These are phyloP conservation scores for Lepidium didymum DNA, from an alignment of 345 rosid species.

Conservation along the genomic window DNA sequence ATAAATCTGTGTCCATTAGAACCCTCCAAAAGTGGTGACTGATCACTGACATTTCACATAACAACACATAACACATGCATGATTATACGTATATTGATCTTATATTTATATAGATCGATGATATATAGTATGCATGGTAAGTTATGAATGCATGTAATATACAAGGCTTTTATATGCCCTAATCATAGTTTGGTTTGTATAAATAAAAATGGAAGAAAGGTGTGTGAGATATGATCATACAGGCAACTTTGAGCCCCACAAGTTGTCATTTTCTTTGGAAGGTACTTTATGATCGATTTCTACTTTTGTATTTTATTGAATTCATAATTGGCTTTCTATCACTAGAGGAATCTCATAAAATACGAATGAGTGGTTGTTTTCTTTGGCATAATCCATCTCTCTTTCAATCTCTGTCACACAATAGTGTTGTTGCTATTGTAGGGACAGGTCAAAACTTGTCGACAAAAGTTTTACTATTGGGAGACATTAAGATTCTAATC, in stretches of 20 bases:
- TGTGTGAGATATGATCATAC: slow-evolving; percentile 10
- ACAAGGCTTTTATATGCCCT: neutral
- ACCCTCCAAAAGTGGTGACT: slow-evolving; percentile 5
- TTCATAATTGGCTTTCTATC: slow-evolving; percentile 10
- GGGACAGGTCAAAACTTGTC: slow-evolving; percentile 15
- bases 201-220: slow-evolving; percentile 10
- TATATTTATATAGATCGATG: neutral
- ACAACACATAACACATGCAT: neutral
- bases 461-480: slow-evolving; percentile 19
- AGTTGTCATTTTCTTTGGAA: slow-evolving; percentile 14
- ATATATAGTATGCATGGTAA: neutral
- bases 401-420: slow-evolving; percentile 16
- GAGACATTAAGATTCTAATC: slow-evolving; percentile 25
- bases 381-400: slow-evolving; percentile 4
- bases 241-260: slow-evolving; percentile 16
- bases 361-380: slow-evolving; percentile 22
- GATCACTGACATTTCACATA: neutral
- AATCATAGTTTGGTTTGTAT: neutral
- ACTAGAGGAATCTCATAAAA: slow-evolving; percentile 19
- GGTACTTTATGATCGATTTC: slow-evolving; percentile 1
- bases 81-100: neutral
- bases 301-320: slow-evolving; percentile 23
- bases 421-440: slow-evolving; percentile 21
- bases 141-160: slow-evolving; percentile 1
- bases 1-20: neutral